Conservation (phyloP, 2,329 filamentous ascomycete genomes). For the Aspergillus awamori region DNA sequence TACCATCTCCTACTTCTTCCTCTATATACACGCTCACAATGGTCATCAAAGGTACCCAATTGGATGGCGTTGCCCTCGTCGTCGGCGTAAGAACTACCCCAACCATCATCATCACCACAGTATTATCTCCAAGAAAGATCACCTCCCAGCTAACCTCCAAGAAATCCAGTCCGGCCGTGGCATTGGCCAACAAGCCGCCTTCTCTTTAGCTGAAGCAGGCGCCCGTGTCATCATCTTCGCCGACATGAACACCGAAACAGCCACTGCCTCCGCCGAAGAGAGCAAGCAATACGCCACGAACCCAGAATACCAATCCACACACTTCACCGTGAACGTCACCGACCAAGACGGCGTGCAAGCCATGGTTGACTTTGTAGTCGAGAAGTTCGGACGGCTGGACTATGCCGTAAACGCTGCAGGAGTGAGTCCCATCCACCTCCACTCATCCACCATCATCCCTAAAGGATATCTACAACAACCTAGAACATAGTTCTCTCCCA, state of each 20-base stretch:
- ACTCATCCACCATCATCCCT: neutral
- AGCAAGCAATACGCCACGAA: conserved; percentile 11
- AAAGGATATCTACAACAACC: neutral
- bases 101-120: no score
- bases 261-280: conserved; percentile 1
- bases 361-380: conserved; percentile 8
- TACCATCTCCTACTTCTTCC: no score
- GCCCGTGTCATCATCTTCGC: conserved; percentile 8
- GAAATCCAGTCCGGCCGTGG: conserved; percentile 2
- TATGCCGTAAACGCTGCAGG: conserved; percentile 9
- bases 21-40: no score
- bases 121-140: no score
- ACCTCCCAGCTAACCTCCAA: neutral
- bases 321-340: conserved; percentile 9
- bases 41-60: conserved; percentile 8
- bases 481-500: no score
- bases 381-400: conserved; percentile 2
- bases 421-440: neutral
- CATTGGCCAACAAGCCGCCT: conserved; percentile 11
- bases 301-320: neutral
- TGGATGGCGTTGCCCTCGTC: conserved; percentile 4
- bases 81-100: no score
- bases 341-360: conserved; percentile 1
- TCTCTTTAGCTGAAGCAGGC: conserved; percentile 7
- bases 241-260: conserved; percentile 9